A percentile compares a stretch with the other conserved stretches of the same genome.
Evolutionary conservation across 768 basidiomycete genomes (phyloP).

Genomic region (Bullera alba): DNA sequence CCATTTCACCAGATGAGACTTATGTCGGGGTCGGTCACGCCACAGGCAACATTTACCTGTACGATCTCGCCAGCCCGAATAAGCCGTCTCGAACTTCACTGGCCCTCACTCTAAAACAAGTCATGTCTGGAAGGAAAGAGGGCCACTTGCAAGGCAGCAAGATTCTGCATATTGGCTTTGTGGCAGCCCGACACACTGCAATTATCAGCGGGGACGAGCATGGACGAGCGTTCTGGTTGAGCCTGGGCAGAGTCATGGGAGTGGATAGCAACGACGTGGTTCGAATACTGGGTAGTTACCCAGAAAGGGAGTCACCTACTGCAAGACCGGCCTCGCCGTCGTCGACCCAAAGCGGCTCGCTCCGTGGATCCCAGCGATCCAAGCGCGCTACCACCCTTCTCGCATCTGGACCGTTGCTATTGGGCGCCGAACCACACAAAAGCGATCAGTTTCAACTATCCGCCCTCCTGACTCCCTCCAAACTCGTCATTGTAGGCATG

Average conservation of each 20-base stretch:
- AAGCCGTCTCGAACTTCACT: constrained; percentile 60
- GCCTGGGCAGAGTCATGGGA: constrained; percentile 85
- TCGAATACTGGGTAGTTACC: constrained; percentile 86
- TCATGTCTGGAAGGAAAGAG: constrained; percentile 74
- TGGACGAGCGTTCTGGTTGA: constrained; percentile 91
- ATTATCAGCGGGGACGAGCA: constrained; percentile 81
- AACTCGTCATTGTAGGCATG: constrained; percentile 85
- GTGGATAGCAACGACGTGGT: constrained; percentile 91
- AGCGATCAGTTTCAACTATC: constrained; percentile 74
- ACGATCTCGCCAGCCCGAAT: constrained; percentile 64
- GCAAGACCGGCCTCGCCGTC: neutral
- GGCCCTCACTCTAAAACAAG: constrained; percentile 36
- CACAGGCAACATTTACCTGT: constrained; percentile 76
- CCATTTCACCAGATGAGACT: constrained; percentile 88
- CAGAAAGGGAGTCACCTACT: constrained; percentile 48
- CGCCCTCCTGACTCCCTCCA: constrained; percentile 79
- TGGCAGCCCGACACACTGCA: constrained; percentile 86
- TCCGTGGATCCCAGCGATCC: neutral
- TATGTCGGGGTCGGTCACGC: constrained; percentile 83
- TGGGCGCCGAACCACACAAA: constrained; percentile 64
- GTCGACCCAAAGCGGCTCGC: neutral
- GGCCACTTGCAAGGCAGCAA: constrained; percentile 64
- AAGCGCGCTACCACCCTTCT: constrained; percentile 56
- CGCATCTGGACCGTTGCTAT: constrained; percentile 70
- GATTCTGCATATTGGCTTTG: constrained; percentile 70